Base-by-base conservation (phyloP, 23 red algal species). In the Pyropia yezoensis region DNA sequence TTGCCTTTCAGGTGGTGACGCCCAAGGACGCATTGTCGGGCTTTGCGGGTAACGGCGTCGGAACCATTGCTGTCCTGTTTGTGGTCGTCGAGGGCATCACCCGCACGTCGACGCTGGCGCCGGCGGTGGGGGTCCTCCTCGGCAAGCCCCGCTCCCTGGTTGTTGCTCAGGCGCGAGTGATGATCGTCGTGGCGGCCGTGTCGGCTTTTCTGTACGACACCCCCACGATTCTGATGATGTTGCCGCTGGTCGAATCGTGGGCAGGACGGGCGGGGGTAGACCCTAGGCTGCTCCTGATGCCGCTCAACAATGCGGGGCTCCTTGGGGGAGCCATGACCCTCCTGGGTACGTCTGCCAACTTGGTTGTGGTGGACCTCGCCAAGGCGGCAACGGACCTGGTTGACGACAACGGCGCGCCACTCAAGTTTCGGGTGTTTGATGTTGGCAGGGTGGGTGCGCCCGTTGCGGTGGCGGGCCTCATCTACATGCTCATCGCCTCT, bases 181-280 rank as follows among this genome's bases (percentile, higher is more conserved):
- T 82, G 66, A 3, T 77, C 52, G 73, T 82, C 3, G 76, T 82
- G 28, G 81, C 78, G 28, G 22, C 87, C 6, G 70, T 95, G 47
- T 95, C 90, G 2, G 90, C 80, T 22, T 95, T 95, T 73, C 66
- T 95, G 33, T 77, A 95, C 81, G 87, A 95, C 25, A 95, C 90
- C 14, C 80, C 90, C 7, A 76, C 79, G 39, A 78, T 95, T 9
- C 76, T 76, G 67, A 95, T 95, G 90, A 62, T 95, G 65, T 83
- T 95, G 28, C 80, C 90, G 14, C 69, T 81, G 24, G 82, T 95
- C 16, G 70, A 95, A 60, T 72, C 73, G 27, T 95, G 90, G 90
- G 77, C 81, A 8, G 63, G 90, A 30, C 68, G 75, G 30, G 66
- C 82, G 49, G 79, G 80, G 47, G 72, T 88, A 21, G 70, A 82